A percentile compares a stretch with the other conserved stretches of the same genome.
Evolutionary conservation across 257 asterid genomes (phyloP).

Genomic region (Nicotiana attenuata): DNA sequence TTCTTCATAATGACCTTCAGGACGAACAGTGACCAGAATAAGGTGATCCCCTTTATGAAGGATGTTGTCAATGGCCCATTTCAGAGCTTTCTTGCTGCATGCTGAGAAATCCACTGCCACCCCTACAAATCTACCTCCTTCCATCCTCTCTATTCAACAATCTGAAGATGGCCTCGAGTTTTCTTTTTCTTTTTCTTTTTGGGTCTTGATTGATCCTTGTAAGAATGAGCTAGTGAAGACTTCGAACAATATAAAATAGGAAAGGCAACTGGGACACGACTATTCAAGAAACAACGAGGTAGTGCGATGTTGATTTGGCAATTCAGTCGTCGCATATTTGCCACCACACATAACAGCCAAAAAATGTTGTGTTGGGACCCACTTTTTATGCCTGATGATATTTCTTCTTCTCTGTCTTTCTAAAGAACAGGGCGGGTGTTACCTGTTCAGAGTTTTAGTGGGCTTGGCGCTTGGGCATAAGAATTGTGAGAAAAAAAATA

Average conservation of each 20-base stretch:
- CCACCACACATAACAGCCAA: neutral
- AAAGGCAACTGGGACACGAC: neutral
- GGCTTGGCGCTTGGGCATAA: no score
- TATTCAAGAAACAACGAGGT: neutral
- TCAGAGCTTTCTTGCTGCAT: constrained; percentile 70
- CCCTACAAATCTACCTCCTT: constrained; percentile 54
- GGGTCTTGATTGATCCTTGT: neutral
- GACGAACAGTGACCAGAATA: constrained; percentile 57
- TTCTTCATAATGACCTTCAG: constrained; percentile 56
- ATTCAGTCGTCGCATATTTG: neutral
- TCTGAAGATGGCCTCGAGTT: no score
- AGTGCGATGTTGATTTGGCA: neutral
- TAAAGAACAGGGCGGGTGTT: no score
- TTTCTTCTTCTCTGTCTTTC: neutral
- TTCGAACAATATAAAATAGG: neutral
- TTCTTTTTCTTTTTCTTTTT: no score
- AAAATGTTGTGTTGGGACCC: neutral
- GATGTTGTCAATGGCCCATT: constrained; percentile 68
- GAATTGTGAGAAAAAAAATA: no score
- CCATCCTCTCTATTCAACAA: constrained; percentile 30
- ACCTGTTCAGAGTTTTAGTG: no score
- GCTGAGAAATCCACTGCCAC: constrained; percentile 85
- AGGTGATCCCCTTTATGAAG: constrained; percentile 68
- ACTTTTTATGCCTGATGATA: neutral
- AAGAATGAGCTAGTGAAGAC: neutral